Base-by-base conservation (phyloP, 1,284 basidiomycete genomes). In the Ceratobasidium sp. region DNA sequence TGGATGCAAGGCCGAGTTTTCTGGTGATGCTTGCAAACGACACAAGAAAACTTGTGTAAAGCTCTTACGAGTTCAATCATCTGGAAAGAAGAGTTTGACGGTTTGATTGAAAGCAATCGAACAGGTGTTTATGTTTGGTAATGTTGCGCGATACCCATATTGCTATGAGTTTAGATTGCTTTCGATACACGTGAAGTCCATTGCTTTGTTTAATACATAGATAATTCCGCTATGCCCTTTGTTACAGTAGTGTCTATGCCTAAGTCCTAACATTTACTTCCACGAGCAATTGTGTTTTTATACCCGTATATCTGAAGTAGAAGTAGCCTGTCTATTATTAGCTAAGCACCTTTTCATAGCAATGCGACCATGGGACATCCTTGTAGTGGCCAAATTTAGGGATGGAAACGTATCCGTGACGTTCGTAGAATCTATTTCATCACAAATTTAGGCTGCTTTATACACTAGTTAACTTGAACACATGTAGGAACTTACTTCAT, bases 351-450 rank as follows among this genome's bases (percentile, higher is more conserved):
- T 75, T 75, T n/a, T 75, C 61, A 20, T 59, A 75, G 52, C 73
- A 75, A n/a, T 44, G 48, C 15, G 73, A 65, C 62, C 61, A 75
- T 13, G 73, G 48, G 12, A 75, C 38, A 54, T 75, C 33, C 28
- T 64, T 56, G 33, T 75, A 75, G 50, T 75, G 17, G 12, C 73
- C 73, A 44, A 75, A 75, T 9, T n/a, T 62, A 0, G 59, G 61
- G n/a, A 75, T 75, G 20, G 61, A 48, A 0, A 15, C 28, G 48
- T 75, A 75, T 6, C 73, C 73, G 33, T 75, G 12, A 9, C 73
- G 62, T 23, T 50, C 46, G n/a, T 75, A 75, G 38, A 75, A 75
- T 38, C 73, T 75, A 20, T 23, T 38, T 6, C 26, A 23, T 23
- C 46, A 17, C 10, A 42, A 44, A 42, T 20, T 33, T 15, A 44